phyloP scores from a whole-genome alignment of 2,329 filamentous ascomycete species.

The Exserohilum turcica region DNA sequence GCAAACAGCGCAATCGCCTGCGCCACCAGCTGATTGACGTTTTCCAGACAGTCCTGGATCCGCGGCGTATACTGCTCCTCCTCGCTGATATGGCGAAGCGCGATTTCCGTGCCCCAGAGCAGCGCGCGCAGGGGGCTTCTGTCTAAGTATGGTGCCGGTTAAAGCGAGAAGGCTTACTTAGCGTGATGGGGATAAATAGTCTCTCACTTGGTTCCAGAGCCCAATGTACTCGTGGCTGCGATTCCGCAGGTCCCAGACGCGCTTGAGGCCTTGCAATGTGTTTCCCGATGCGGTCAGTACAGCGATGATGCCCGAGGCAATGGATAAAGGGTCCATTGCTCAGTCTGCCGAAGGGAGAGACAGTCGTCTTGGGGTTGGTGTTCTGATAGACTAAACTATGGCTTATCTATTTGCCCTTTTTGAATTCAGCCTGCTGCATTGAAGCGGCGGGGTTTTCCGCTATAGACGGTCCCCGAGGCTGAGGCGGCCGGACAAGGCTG shows the following conservation, averaged over 20 bases:
- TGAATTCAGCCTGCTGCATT: neutral
- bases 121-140: neutral
- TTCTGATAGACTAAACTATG: neutral
- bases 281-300: conserved; percentile 9
- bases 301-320: conserved; percentile 6
- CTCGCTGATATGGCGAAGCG: neutral
- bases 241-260: conserved; percentile 7
- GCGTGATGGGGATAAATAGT: too few relatives aligned
- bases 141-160: too few relatives aligned
- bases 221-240: conserved; percentile 6
- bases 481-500: neutral
- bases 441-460: neutral
- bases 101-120: neutral
- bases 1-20: neutral
- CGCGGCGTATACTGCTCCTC: neutral
- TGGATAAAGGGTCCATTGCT: conserved; percentile 8
- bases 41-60: neutral
- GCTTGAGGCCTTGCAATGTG: conserved; percentile 8
- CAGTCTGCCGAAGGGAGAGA: neutral
- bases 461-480: neutral
- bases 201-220: conserved; percentile 2
- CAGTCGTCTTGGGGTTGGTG: neutral
- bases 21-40: neutral
- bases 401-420: neutral
- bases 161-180: too few relatives aligned